Evolutionary conservation across 192 early-diverging fungal genomes (phyloP), one percentile per base, ranked within the genome.

Genomic region (Coemansia sp.): DNA sequence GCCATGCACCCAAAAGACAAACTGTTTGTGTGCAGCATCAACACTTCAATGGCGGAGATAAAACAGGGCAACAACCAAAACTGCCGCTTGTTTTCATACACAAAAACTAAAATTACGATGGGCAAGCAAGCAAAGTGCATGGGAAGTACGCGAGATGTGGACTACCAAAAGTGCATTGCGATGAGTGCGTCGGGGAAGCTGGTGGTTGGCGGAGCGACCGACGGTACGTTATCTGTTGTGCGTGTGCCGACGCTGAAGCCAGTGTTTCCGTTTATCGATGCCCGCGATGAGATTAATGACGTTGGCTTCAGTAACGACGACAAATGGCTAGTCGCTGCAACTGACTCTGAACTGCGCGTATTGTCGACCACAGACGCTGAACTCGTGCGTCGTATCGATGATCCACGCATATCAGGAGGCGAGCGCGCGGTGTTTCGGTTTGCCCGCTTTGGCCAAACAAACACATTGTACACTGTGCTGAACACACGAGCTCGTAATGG

Each of bases 1-100:
- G 85, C 87, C 51, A 76, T 88, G 8, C 90, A 94, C 82, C 93
- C 93, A 57, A 86, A 76, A 76, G 93, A 92, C 52, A 69, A 43
- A 62, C 86, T 60, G 75, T 86, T 60, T 3, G 60, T 70, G n/a
- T 86, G 85, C 68, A 92, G 90, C 61, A 86, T 93, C 58, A 97
- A 97, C 81, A 65, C 71, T 2, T 67, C 84, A 3, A 62, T 79
- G 43, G 81, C 85, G 52, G 69, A 81, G 19, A 88, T 96, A 41
- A 63, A 85, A 29, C 62, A 67, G 37, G 94, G 94, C 14, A 69
- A 82, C 11, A 94, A 94, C 77, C 62, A 84, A 48, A 94, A 94
- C 75, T 90, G 89, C 67, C 84, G 92, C 19, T 62, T 90, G 6
- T 97, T 93, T 62, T 73, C 88, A 39, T 58, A 89, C 17, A 12